These are phyloP conservation scores for Wickerhamiella sorbophila DNA, from an alignment of 805 yeast species.

Conservation along the genomic window DNA sequence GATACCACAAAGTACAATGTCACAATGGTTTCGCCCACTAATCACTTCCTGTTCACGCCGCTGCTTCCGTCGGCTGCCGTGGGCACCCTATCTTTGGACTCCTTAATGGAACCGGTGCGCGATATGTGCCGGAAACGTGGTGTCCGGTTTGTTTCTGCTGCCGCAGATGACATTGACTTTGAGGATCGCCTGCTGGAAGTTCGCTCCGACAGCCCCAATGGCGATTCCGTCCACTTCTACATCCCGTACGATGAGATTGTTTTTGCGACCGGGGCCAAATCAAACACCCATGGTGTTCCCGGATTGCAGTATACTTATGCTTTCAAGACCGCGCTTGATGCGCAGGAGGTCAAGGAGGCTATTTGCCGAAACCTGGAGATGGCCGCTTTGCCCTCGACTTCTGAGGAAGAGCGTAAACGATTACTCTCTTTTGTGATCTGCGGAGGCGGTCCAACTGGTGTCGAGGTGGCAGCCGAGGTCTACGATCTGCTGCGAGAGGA, in stretches of 20 bases:
- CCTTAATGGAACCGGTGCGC: constrained; percentile 50
- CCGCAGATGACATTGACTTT: constrained; percentile 44
- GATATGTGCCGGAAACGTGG: constrained; percentile 36
- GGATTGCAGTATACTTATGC: constrained; percentile 51
- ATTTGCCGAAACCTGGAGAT: constrained; percentile 42
- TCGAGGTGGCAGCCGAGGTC: constrained; percentile 59
- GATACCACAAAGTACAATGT: constrained; percentile 45
- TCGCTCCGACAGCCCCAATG: constrained; percentile 30
- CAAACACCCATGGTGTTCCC: constrained; percentile 57
- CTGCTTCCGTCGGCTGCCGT: constrained; percentile 57
- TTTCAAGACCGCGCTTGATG: constrained; percentile 54
- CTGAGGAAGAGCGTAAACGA: constrained; percentile 47
- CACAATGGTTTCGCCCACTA: constrained; percentile 53
- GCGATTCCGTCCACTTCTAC: constrained; percentile 32
- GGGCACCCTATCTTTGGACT: constrained; percentile 52
- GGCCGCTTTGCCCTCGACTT: constrained; percentile 51
- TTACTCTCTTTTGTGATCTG: constrained; percentile 50
- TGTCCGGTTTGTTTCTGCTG: constrained; percentile 51
- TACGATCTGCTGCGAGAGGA: constrained; percentile 55
- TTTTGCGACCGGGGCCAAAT: constrained; percentile 52
- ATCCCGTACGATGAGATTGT: constrained; percentile 61
- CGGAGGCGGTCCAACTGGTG: constrained; percentile 70
- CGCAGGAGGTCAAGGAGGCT: constrained; percentile 38
- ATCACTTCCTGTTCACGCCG: constrained; percentile 57
- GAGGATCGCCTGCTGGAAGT: constrained; percentile 45